Percentiles rank a stretch among this genome's conserved stretches.
Evolutionary conservation across 2,329 filamentous ascomycete genomes (phyloP).

Genomic region (Hypoxylon sp.): DNA sequence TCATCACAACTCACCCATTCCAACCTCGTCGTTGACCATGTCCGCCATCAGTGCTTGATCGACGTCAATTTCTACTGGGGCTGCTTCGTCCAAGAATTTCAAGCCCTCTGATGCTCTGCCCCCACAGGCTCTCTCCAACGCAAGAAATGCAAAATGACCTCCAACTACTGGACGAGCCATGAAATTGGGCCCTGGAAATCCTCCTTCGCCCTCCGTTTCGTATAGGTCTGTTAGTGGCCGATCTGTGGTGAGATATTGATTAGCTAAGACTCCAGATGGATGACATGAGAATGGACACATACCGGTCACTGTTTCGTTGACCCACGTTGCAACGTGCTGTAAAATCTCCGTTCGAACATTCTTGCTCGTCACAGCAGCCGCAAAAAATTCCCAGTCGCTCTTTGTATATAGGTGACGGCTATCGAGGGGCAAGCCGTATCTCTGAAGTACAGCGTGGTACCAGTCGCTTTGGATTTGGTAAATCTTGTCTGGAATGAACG

Average conservation of each 20-base stretch:
- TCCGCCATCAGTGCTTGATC: conserved; percentile 50
- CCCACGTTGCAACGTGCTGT: conserved; percentile 79
- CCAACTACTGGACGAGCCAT: conserved; percentile 87
- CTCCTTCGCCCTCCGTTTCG: conserved; percentile 80
- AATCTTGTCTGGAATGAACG: conserved; percentile 79
- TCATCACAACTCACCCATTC: conserved; percentile 47
- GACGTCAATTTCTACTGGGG: conserved; percentile 53
- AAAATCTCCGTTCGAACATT: conserved; percentile 78
- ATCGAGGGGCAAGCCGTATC: conserved; percentile 86
- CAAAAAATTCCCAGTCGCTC: conserved; percentile 92
- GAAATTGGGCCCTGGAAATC: conserved; percentile 80
- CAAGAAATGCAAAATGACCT: conserved; percentile 86
- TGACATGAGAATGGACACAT: conserved; percentile 43
- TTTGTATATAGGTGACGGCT: conserved; percentile 87
- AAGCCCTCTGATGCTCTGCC: conserved; percentile 73
- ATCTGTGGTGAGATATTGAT: conserved; percentile 57
- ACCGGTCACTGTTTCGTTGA: conserved; percentile 83
- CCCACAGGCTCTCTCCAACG: conserved; percentile 82
- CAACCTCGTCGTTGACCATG: conserved; percentile 39
- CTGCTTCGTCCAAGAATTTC: conserved; percentile 59
- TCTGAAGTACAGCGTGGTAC: conserved; percentile 83
- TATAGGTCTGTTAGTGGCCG: conserved; percentile 85
- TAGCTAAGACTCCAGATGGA: conserved; percentile 31
- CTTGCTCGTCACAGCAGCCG: conserved; percentile 80
- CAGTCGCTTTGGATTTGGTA: conserved; percentile 85